Conservation (phyloP, 2,329 filamentous ascomycete genomes). For the Aspergillus floridensis region DNA sequence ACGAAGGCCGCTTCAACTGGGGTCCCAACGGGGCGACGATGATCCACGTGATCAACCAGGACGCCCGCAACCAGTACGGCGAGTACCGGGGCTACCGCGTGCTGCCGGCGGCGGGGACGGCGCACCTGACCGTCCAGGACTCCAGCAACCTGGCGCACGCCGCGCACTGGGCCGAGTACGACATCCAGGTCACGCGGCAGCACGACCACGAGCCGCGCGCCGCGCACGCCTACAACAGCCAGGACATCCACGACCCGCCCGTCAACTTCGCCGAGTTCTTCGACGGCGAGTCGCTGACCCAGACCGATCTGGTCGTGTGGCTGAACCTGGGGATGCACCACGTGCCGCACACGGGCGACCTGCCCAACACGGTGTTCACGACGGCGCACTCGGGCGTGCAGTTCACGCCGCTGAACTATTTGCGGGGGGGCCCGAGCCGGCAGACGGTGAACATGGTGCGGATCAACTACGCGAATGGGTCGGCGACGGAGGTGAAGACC, state of each 20-base stretch:
- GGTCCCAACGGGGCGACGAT: conserved; percentile 12
- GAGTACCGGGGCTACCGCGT: conserved; percentile 14
- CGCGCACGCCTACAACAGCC: conserved; percentile 12
- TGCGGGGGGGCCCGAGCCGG: conserved; percentile 11
- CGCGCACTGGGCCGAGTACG: conserved; percentile 14
- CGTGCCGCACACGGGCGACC: conserved; percentile 53
- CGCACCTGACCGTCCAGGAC: conserved; percentile 11
- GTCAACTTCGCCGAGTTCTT: conserved; percentile 14
- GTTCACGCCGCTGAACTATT: conserved; percentile 16
- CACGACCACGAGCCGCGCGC: conserved; percentile 12
- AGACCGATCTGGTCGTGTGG: conserved; percentile 45
- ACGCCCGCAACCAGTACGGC: conserved; percentile 13
- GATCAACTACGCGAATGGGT: conserved; percentile 7
- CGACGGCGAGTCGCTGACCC: conserved; percentile 14
- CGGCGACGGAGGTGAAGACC: conserved; percentile 7
- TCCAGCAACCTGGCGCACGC: conserved; percentile 11
- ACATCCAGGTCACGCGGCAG: conserved; percentile 13
- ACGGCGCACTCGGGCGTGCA: conserved; percentile 17
- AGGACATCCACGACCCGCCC: conserved; percentile 13
- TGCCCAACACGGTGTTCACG: conserved; percentile 52
- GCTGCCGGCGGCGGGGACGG: conserved; percentile 5
- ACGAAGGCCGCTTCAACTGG: conserved; percentile 12
- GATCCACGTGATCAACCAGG: conserved; percentile 13
- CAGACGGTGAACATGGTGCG: conserved; percentile 13
- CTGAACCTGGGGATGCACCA: conserved; percentile 60